Conservation (phyloP, 352 stramenopile species). For the Phytopythium aichiense region DNA sequence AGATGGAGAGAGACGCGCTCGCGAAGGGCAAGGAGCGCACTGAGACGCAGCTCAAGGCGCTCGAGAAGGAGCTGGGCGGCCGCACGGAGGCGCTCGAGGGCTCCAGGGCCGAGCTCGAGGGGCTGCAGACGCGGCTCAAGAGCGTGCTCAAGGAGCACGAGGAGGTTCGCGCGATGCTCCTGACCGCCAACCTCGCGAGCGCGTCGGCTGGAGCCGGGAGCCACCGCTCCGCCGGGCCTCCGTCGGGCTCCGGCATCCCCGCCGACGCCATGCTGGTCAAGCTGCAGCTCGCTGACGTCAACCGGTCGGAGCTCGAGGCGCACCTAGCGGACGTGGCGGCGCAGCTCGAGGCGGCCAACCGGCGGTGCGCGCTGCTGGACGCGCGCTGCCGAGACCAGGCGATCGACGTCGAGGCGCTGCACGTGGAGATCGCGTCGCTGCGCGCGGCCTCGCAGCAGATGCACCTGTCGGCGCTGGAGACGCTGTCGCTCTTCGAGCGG, state of each 20-base stretch:
- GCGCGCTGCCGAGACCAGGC: conserved; percentile 43
- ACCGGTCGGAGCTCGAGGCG: conserved; percentile 41
- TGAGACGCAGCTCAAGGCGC: conserved; percentile 23
- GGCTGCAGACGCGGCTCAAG: conserved; percentile 28
- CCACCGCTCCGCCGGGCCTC: conserved; percentile 6
- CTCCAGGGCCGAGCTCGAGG: conserved; percentile 20
- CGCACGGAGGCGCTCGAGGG: conserved; percentile 21
- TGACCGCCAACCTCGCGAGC: conserved; percentile 25
- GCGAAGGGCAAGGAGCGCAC: conserved; percentile 21
- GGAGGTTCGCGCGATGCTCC: conserved; percentile 26
- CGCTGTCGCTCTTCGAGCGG: conserved; percentile 39
- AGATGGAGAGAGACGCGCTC: conserved; percentile 20
- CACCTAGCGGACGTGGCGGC: conserved; percentile 46
- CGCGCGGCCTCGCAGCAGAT: conserved; percentile 40
- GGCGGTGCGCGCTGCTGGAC: conserved; percentile 35
- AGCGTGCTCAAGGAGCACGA: conserved; percentile 31
- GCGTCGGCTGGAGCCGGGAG: conserved; percentile 2
- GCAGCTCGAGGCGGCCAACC: conserved; percentile 40
- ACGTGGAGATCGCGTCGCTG: conserved; percentile 49
- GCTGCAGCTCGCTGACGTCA: conserved; percentile 53
- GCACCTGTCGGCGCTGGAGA: conserved; percentile 50
- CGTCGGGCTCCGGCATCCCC: conserved; percentile 8
- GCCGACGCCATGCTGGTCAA: conserved; percentile 57
- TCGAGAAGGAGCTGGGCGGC: conserved; percentile 25
- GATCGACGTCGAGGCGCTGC: conserved; percentile 44